Base-by-base conservation (phyloP, 495 filamentous ascomycete species). In the Immersiella caudata region DNA sequence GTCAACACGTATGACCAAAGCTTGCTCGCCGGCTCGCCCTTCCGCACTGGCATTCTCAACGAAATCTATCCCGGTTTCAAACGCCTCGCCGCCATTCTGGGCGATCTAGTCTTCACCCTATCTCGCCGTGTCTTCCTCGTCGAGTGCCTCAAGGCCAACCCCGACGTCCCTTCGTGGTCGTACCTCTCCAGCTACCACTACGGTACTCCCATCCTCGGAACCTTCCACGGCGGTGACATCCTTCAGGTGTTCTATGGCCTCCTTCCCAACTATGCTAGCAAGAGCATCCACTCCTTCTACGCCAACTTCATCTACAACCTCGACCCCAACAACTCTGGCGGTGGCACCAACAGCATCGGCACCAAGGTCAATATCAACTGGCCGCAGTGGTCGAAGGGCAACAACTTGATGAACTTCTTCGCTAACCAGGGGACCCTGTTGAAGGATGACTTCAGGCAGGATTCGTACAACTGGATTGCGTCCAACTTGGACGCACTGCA, bases 41-140 rank as follows among this genome's bases (percentile, higher is more conserved):
- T 90, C 79, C 79, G 85, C 56, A 91, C 88, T 0, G 83, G 88
- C 16, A 65, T 80, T 9, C 49, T 85, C 3, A 89, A 93, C 75
- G 86, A 87, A 68, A 78, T 85, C 72, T 93, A 92, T 69, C 89
- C 90, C 0, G 83, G 90, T 71, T 92, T 87, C 81, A 94, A 93
- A 75, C 88, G 90, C 2, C 79, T 92, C 0, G 87, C 91, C 1
- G 90, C 90, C n/a, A 88, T 93, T 56, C 80, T 93, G 0, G 90
- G 90, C 26, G 90, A 93, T 67, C 71, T 88, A 1, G 83, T 84
- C 24, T 91, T 90, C 70, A 92, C 86, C 1, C 78, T 91, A 0
- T 86, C 84, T 1, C 84, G 90, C 0, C 84, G 90, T 12, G 62
- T 77, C 1, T 86, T 89, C 73, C 81, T 93, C 36, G 72, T 81